These are phyloP conservation scores for Ajuga reptans DNA, from an alignment of 305 asterid species.

Conservation along the genomic window DNA sequence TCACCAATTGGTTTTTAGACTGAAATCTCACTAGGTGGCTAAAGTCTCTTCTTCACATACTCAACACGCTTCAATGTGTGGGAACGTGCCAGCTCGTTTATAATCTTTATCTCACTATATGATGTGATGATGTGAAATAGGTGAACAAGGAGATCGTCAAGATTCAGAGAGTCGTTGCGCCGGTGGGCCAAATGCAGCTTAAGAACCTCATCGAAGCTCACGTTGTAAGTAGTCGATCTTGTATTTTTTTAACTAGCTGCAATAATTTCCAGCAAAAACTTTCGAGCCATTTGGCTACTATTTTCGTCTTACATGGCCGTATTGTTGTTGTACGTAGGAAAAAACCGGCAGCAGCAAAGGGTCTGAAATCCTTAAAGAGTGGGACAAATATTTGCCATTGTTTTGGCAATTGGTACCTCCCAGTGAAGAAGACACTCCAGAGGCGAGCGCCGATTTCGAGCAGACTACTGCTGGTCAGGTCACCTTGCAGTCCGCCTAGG, in stretches of 20 bases:
- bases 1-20: too few relatives aligned
- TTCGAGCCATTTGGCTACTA: too few relatives aligned
- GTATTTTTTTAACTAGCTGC: background rate
- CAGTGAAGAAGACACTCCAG: constrained; percentile 99
- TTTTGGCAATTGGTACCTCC: constrained; percentile 99
- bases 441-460: constrained; percentile 66
- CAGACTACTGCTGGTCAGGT: constrained; percentile 53
- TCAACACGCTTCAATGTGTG: too few relatives aligned
- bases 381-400: constrained; percentile 82
- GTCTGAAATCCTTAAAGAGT: constrained; percentile 52
- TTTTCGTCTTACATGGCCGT: background rate
- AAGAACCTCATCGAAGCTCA: constrained; percentile 88
- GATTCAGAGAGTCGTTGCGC: constrained; percentile 92
- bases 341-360: constrained; percentile 90
- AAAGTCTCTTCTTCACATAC: too few relatives aligned
- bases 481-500: constrained; percentile 59
- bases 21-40: too few relatives aligned
- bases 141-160: constrained; percentile 95
- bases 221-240: constrained; percentile 52
- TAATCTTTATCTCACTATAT: background rate
- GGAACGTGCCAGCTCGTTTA: background rate
- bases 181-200: constrained; percentile 92
- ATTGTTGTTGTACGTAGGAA: constrained; percentile 39
- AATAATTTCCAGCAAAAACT: too few relatives aligned
- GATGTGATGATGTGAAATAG: constrained; percentile 30